phyloP scores from a whole-genome alignment of 768 basidiomycete genomes.

The Scleroderma citrinum region DNA sequence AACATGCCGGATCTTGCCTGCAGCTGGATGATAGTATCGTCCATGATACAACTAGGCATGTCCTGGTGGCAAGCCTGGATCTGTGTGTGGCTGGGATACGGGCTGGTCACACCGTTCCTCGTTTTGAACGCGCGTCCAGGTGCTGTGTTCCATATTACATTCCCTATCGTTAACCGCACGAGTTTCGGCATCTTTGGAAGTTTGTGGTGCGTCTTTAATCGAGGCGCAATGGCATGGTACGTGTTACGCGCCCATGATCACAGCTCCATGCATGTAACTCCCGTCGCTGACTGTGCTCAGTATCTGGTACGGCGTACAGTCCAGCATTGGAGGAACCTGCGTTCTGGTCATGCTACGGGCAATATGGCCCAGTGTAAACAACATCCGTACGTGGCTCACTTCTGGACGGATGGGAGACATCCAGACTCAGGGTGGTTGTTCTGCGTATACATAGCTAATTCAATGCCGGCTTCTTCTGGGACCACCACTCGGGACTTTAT shows the following conservation, averaged over 20 bases:
- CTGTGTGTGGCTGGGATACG: conserved; percentile 65
- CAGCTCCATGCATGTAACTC: background rate
- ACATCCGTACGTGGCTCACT: conserved; percentile 45
- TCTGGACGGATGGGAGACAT: background rate
- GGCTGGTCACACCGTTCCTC: conserved; percentile 60
- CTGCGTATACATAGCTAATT: conserved; percentile 50
- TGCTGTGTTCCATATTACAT: conserved; percentile 70
- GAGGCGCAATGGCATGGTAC: conserved; percentile 68
- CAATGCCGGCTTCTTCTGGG: conserved; percentile 66
- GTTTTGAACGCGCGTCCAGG: conserved; percentile 74
- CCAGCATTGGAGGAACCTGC: conserved; percentile 79
- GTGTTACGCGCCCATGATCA: conserved; percentile 20
- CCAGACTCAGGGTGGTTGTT: conserved; percentile 4
- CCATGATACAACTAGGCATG: conserved; percentile 66
- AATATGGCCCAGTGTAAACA: conserved; percentile 70
- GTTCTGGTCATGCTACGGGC: conserved; percentile 67
- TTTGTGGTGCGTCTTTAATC: conserved; percentile 74
- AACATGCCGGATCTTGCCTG: conserved; percentile 4
- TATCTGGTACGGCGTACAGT: conserved; percentile 75
- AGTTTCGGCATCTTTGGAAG: conserved; percentile 76
- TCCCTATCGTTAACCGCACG: conserved; percentile 70
- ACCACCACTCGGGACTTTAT: conserved; percentile 71
- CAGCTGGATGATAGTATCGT: conserved; percentile 74
- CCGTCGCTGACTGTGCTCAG: conserved; percentile 27
- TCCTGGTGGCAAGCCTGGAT: conserved; percentile 87